Evolutionary conservation across 306 rosid genomes (phyloP), one percentile per base, ranked within the genome.

Genomic region (Datisca glomerata): DNA sequence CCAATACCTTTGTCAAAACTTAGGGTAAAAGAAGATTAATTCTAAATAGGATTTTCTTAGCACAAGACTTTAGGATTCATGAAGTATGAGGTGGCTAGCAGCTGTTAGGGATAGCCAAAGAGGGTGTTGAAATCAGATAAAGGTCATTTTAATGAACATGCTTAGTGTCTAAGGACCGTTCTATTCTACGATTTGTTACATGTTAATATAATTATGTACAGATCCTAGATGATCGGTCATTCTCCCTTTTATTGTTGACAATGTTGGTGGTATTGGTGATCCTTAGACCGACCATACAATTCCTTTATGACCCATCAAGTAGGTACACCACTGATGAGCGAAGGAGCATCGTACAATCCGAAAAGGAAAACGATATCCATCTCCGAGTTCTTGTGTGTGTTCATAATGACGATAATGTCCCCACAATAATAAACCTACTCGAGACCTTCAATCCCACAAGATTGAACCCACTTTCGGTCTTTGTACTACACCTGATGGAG

Each of bases 401-500:
- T 36, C 68, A 74, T 27, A 49, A 71, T 6, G 36, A 56, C 0
- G 64, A 74, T 34, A 63, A 69, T 49, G 67, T 65, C 22, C 71
- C 74, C 0, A 52, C 74, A 0, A 23, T 70, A 16, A 64, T 77
- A n/a, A 77, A 70, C 61, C 75, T 85, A 5, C 60, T 86, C 0
- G 83, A 75, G 16, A 70, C 62, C 1, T 13, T 65, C 3, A 60
- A 60, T 47, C 91, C 89, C 1, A 72, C 74, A 0, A 60, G 36
- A 13, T 69, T 77, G 2, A 49, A 53, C 8, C 89, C 83, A 0
- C 16, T 80, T 3, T 21, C 43, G 1, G 35, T 62, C 10, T 68
- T 61, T 10, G 80, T 56, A 1, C 76, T 85, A 3, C 91, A 80
- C 19, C 80, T 85, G 3, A 56, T 65, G 3, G 85, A 80, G 41